These are phyloP conservation scores for Colletotrichum sp. DNA, from an alignment of 2,329 filamentous ascomycete genomes.

Conservation along the genomic window DNA sequence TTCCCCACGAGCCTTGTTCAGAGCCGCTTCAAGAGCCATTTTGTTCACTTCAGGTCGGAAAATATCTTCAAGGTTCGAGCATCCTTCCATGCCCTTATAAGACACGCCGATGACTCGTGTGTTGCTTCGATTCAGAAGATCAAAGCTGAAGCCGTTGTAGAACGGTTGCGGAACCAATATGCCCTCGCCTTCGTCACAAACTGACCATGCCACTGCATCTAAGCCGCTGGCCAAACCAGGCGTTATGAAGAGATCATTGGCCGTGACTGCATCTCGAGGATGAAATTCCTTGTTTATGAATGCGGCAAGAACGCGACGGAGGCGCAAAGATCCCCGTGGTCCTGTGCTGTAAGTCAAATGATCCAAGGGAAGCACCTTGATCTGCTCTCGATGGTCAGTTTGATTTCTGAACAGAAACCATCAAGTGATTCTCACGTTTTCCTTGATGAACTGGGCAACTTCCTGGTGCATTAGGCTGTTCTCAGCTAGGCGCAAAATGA, in stretches of 20 bases:
- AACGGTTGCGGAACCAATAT: conserved; percentile 31
- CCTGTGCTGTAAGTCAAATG: conserved; percentile 33
- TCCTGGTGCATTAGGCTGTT: conserved; percentile 27
- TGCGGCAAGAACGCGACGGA: conserved; percentile 24
- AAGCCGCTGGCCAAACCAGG: conserved; percentile 28
- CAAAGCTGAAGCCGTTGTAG: conserved; percentile 31
- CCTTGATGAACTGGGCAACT: conserved; percentile 17
- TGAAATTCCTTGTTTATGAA: conserved; percentile 27
- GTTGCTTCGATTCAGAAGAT: conserved; percentile 22
- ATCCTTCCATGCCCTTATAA: conserved; percentile 22
- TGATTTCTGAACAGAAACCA: not conserved
- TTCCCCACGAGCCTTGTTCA: conserved; percentile 2
- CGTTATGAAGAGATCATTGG: conserved; percentile 28
- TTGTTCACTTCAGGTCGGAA: conserved; percentile 22
- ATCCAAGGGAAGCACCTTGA: conserved; percentile 16
- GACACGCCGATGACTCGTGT: conserved; percentile 19
- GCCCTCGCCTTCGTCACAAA: conserved; percentile 32
- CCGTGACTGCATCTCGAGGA: conserved; percentile 15
- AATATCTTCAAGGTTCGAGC: conserved; percentile 22
- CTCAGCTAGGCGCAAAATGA: conserved; percentile 27
- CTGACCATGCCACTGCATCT: conserved; percentile 27
- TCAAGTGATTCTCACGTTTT: not conserved
- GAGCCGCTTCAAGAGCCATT: conserved; percentile 19
- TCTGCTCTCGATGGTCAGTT: not conserved
- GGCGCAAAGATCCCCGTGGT: conserved; percentile 29